Evolutionary conservation across 495 filamentous ascomycete species (phyloP), one percentile per base, ranked within the genome.

Genomic region (Penicillium desertorum): DNA sequence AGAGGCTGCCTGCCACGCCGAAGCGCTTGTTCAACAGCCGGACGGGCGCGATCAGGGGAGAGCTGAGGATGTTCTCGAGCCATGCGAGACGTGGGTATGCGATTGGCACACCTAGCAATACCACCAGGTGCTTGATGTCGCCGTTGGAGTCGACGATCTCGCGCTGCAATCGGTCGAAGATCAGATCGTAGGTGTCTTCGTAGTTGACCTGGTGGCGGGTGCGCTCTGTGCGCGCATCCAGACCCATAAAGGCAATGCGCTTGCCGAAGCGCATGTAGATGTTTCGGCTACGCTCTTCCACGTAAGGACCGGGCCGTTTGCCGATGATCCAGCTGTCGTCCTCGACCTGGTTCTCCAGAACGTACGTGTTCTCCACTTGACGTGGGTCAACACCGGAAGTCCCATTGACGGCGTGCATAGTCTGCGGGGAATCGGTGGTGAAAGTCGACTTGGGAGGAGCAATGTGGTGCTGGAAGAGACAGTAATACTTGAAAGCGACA

Each of bases 71-170:
- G 66, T 93, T 96, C 70, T 94, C 90, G 6, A 96, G 81, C 93
- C 93, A 96, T 11, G 90, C 91, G 42, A 98, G 81, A 52, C 93
- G 89, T 6, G 93, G 93, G 67, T 96, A 98, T 6, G 92, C 92
- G 60, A 98, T 96, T 2, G 93, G 93, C 27, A 98, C 90, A 51
- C 93, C 93, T 45, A 98, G 76, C 4, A 98, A 79, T 5, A 98
- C 77, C 41, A 98, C 81, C 42, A 98, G 72, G 61, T 98, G 93
- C 70, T 86, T 88, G 66, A 92, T 88, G 25, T 82, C 63, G 67
- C 86, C 69, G 62, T 81, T 66, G 63, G 81, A 81, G 5, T 82
- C 83, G 2, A 70, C 69, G 20, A 96, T 77, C 62, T 96, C 89
- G 25, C 75, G 62, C 48, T 79, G 72, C 34, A 95, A 64, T 0